Base-by-base conservation (phyloP, 2,329 filamentous ascomycete species). In the Cercospora sp. region DNA sequence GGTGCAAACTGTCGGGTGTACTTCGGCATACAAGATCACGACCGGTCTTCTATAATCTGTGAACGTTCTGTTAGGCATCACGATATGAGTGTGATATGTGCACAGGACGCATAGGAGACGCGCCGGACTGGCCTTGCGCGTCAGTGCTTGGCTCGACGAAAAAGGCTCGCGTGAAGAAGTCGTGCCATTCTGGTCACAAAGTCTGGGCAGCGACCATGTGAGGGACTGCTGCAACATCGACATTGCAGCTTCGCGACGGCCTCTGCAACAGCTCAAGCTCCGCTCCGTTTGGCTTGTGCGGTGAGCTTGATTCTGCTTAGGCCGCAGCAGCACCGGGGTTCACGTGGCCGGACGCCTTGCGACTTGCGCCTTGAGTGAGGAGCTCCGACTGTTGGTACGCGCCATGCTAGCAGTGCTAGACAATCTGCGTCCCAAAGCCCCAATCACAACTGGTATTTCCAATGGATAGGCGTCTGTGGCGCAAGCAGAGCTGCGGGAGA, bases 1-100 rank as follows among this genome's bases (percentile, higher is more conserved):
- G 23, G 23, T 28, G 48, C 48, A 55, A n/a, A 13, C 48, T 55
- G 48, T 55, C 48, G 48, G 48, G 48, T 23, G 13, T 5, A 55
- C 23, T 55, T 55, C 48, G 45, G 45, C 61, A 18, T 40, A 63
- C 61, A 51, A 18, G 23, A 48, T 30, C 8, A 63, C 28, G 31
- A 63, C 42, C 9, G 48, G 48, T 55, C 61, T 53, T 57, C 61
- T 63, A 26, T 18, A 55, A 30, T 63, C 45, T n/a, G 30, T 53
- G 42, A 53, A 31, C 31, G 28, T 55, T 36, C 45, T 55, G 18
- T 26, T 31, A 13, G 51, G 28, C 61, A 63, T 63, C 30, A 55
- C 61, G 45, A 59, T 20, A 59, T 33, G 55, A 33, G n/a, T 23
- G 28, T 33, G 36, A 40, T 26, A 28, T 53, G 20, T 16, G 23